Evolutionary conservation across 192 early-diverging fungal genomes (phyloP), one percentile per base, ranked within the genome.

Genomic region (Backusella tuberculispora): DNA sequence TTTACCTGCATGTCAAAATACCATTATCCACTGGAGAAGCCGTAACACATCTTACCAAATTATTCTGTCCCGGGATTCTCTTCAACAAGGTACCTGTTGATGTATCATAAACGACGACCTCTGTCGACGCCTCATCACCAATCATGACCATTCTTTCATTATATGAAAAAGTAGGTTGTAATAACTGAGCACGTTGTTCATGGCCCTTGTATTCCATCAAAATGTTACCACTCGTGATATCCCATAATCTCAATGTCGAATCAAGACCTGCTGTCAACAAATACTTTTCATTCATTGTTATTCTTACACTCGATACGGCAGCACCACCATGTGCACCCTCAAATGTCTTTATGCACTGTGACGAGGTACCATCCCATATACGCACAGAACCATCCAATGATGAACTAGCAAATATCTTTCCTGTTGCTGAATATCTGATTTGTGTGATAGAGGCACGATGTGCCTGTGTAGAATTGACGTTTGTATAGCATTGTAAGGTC

Each of bases 361-460:
- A 92, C 1, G 85, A 85, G 6, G 93, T 92, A 13, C 87, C 88
- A 80, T 97, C 95, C 91, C 95, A 97, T 13, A 97, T 78, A 75
- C 94, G 92, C 48, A 97, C 90, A 5, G 89, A 86, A 0, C 96
- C 97, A 83, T 99, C 97, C 67, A 89, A 81, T 6, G 92, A 92
- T 5, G 90, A 85, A n/a, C 92, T 88, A 24, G 90, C 92, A 73
- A 98, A 92, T 41, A 93, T 76, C 7, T 82, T 81, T 10, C 94
- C 96, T 8, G 85, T 88, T 17, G 83, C 72, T 0, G 94, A 84
- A 72, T 93, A 97, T 71, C 90, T 82, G 41, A 95, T 92, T 83
- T 93, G 85, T 21, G 87, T 89, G 48, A 91, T 91, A 7, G 84
- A 76, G 2, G 80, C 85, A 24, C 63, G 75, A 47, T 92, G 86